Base-by-base conservation (phyloP, 2,329 filamentous ascomycete species). In the Penicillium paneum region DNA sequence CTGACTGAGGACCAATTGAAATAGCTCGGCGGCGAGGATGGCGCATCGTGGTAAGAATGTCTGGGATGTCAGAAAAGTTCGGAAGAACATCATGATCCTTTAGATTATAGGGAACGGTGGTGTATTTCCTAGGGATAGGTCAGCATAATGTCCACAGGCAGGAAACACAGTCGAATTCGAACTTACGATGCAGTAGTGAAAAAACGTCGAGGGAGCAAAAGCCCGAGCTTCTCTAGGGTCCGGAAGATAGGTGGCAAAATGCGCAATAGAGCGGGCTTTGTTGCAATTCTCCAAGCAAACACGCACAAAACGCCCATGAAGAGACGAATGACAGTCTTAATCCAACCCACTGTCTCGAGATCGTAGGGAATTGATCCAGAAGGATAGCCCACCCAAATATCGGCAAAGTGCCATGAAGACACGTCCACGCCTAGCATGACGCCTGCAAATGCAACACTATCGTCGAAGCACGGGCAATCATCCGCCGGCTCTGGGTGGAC, bases 401-500 rank as follows among this genome's bases (percentile, higher is more conserved):
- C 81, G 1, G 83, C 82, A 64, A 89, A 90, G 65, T 91, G 89
- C 93, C 92, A 97, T 8, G 85, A 87, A 10, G 89, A 93, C 56
- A 89, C 75, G 66, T 95, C 88, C 43, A 90, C 78, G 0, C 94
- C 94, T 64, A 97, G 89, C 51, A 96, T 81, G 21, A 97, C 92
- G 1, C 90, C 93, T 19, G 91, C 87, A 73, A 97, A 97, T 3
- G 92, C 87, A 45, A 97, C 90, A 64, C 90, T 96, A 74, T 97
- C 93, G 70, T 97, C 93, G 69, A 95, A 97, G 72, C 93, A 97
- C 5, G 93, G 93, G 64, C 94, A 99, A 71, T 97, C 91, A 70
- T 99, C 94, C 1, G 91, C 94, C 0, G 94, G 94, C 67, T 99
- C 94, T 0, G 94, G 94, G 67, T 99, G 93, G 31, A 97, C 86